phyloP scores from a whole-genome alignment of 257 asterid species.

The Przewalskia tangutica region DNA sequence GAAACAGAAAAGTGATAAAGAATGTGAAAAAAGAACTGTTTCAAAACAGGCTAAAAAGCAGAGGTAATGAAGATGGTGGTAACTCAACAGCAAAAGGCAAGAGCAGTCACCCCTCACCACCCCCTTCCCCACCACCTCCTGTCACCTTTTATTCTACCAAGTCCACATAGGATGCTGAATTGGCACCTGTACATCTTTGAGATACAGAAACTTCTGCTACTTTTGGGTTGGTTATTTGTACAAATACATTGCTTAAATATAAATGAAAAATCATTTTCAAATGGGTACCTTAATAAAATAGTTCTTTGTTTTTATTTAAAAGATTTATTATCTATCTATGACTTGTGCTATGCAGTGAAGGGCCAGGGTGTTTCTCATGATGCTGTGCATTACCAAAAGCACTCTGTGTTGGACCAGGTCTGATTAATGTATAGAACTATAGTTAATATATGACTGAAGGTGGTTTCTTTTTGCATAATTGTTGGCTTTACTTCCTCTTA shows the following conservation, averaged over 20 bases:
- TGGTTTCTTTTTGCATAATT: constrained; percentile 20
- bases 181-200: constrained; percentile 34
- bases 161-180: constrained; percentile 64
- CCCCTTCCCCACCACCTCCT: constrained; percentile 28
- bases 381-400: constrained; percentile 45
- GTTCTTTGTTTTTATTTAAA: constrained; percentile 8
- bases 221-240: constrained; percentile 14
- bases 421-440: constrained; percentile 7
- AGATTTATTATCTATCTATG: constrained; percentile 31
- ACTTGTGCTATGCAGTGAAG: constrained; percentile 19
- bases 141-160: constrained; percentile 31
- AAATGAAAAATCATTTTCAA: constrained; percentile 1
- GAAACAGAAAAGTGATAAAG: constrained; percentile 28
- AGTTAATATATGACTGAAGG: constrained; percentile 10
- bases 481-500: constrained; percentile 49
- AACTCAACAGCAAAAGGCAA: constrained; percentile 58
- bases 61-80: constrained; percentile 50
- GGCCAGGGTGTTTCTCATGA: constrained; percentile 43
- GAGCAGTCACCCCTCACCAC: constrained; percentile 31
- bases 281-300: constrained; percentile 14
- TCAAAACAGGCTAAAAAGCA: constrained; percentile 18
- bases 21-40: constrained; percentile 37
- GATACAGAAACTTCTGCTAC: not conserved
- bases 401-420: constrained; percentile 26
- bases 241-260: constrained; percentile 8